Evolutionary conservation across 2,329 filamentous ascomycete species (phyloP), one percentile per base, ranked within the genome.

Genomic region (Periconia digitata): DNA sequence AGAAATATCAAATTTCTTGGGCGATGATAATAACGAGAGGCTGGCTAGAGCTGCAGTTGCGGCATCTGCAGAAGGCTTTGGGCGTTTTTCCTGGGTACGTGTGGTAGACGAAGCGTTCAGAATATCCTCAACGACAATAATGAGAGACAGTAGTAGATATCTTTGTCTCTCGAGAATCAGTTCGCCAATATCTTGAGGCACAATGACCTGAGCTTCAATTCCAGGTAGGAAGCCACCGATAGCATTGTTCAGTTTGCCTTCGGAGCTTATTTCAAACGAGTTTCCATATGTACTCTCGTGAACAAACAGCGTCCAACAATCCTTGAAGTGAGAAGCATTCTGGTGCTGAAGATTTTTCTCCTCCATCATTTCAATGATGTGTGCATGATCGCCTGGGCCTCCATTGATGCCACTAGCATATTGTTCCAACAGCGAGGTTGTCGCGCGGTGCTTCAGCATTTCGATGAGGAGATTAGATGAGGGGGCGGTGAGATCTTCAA

Each of bases 111-210:
- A 72, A 32, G 61, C 50, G 0, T 76, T 66, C 1, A 79, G 61
- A 23, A 79, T 73, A 34, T 74, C 67, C 1, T 74, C 72, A 4
- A 79, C 58, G 1, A 76, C 54, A n/a, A 75, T 64, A 46, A 72
- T 74, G 23, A 79, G 71, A 6, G 15, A 10, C 40, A 73, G 69
- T 0, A 78, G 35, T 0, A 77, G 27, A 20, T 52, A 58, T 1
- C 55, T 35, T 46, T 79, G 76, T 50, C 77, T 67, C 34, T 54
- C 23, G 1, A 80, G 49, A 12, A 80, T 62, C 1, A 78, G 56
- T 27, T 63, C 48, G 8, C 56, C 55, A 8, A 41, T 53, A 40
- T 43, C 44, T 34, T 59, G 54, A 4, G 63, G 60, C 13, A 67
- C 54, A 24, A 54, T 50, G 6, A 61, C 23, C 20, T 54, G 49